These are phyloP conservation scores for Purpureocillium lavendulum DNA, from an alignment of 2,329 filamentous ascomycete species.

Conservation along the genomic window DNA sequence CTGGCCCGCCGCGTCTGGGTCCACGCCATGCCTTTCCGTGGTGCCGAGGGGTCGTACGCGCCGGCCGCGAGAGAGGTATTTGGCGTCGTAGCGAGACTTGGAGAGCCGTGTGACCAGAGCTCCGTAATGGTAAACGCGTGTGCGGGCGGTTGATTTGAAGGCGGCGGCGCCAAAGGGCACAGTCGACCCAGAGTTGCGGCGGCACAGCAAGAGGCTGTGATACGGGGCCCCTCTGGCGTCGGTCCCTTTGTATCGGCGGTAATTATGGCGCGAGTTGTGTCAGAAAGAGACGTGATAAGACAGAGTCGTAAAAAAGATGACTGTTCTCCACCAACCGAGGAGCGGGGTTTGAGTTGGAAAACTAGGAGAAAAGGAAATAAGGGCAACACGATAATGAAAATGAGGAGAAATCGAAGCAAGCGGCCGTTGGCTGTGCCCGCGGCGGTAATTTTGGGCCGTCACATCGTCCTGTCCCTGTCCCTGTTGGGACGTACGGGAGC, in stretches of 20 bases:
- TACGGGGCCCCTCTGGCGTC: neutral
- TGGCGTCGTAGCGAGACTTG: conserved; percentile 1
- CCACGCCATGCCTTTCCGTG: too few relatives aligned
- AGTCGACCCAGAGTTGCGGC: neutral
- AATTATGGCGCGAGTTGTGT: too few relatives aligned
- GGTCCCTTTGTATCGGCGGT: too few relatives aligned
- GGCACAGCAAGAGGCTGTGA: too few relatives aligned
- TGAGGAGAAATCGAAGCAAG: conserved; percentile 4
- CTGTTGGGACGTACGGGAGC: conserved; percentile 41
- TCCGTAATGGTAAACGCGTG: conserved; percentile 1
- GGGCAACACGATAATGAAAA: conserved; percentile 12
- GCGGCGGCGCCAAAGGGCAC: neutral
- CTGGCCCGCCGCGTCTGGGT: too few relatives aligned
- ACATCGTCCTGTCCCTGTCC: conserved; percentile 35
- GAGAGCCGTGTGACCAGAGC: conserved; percentile 3
- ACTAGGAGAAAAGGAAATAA: conserved; percentile 9
- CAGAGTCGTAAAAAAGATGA: conserved; percentile 3
- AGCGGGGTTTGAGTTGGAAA: too few relatives aligned
- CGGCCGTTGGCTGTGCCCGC: conserved; percentile 13
- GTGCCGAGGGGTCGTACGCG: neutral
- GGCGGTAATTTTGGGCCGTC: conserved; percentile 25
- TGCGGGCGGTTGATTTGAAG: neutral
- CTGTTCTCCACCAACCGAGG: neutral
- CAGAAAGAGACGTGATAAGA: too few relatives aligned
- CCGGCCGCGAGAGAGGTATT: neutral